Conservation (phyloP, 371 early-diverging fungal species). For the Mucor velutinosus region DNA sequence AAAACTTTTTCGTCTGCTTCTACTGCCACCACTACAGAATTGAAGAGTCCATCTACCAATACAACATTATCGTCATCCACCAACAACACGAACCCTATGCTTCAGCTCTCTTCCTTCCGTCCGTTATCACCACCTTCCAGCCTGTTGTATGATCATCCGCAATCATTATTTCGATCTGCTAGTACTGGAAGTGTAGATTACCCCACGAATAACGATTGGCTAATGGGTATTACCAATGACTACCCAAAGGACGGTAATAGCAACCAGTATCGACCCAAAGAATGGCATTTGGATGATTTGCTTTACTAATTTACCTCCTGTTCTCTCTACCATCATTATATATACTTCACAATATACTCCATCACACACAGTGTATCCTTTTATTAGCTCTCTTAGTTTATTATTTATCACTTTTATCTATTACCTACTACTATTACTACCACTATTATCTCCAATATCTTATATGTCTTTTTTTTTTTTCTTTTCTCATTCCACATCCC, state of each 20-base stretch:
- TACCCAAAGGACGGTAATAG: background rate
- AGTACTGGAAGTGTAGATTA: background rate
- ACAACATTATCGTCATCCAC: background rate
- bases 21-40: background rate
- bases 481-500: background rate
- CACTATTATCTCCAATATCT: background rate
- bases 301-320: background rate
- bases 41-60: background rate
- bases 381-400: background rate
- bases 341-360: background rate
- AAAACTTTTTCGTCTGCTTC: background rate
- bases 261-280: background rate
- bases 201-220: background rate
- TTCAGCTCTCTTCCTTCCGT: background rate
- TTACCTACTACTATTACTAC: background rate
- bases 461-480: background rate
- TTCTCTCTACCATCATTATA: background rate
- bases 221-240: background rate
- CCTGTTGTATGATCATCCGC: background rate
- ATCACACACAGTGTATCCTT: background rate
- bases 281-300: slow-evolving; percentile 3
- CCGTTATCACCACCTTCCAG: slow-evolving; percentile 13
- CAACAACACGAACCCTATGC: background rate
- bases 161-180: background rate
- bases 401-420: background rate